Percentiles rank a stretch among this genome's conserved stretches.
Conservation (phyloP, 2,329 filamentous ascomycete species). For the Calcarisporium arbuscula region DNA sequence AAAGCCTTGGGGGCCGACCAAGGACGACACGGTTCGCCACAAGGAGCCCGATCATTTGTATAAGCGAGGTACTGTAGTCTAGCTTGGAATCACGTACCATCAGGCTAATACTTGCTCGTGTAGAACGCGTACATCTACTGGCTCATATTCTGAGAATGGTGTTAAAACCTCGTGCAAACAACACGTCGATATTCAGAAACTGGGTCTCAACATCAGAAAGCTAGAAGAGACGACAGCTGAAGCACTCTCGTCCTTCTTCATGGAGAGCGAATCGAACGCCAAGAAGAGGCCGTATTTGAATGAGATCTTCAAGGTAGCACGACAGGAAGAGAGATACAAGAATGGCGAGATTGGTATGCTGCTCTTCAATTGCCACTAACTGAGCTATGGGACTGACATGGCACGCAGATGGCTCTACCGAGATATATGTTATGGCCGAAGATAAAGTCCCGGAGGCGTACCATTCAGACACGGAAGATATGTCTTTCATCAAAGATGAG, state of each 20-base stretch:
- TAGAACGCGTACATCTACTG: conserved; percentile 54
- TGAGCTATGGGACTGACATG: conserved; percentile 1
- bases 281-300: conserved; percentile 50
- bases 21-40: conserved; percentile 53
- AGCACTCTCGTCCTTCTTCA: conserved; percentile 51
- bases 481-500: conserved; percentile 35
- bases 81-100: background rate
- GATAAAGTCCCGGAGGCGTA: conserved; percentile 44
- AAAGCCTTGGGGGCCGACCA: conserved; percentile 42
- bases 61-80: conserved; percentile 50
- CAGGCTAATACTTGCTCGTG: background rate
- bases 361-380: background rate
- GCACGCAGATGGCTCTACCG: conserved; percentile 39
- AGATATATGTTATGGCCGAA: conserved; percentile 45
- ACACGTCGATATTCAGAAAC: conserved; percentile 45
- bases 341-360: conserved; percentile 51
- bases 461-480: conserved; percentile 41
- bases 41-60: conserved; percentile 69
- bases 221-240: conserved; percentile 54
- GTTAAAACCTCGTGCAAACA: conserved; percentile 43
- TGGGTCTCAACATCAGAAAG: conserved; percentile 46
- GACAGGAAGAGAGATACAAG: conserved; percentile 47
- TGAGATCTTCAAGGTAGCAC: conserved; percentile 57
- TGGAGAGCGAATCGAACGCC: conserved; percentile 48
- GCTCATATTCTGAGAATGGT: conserved; percentile 56